A percentile compares a stretch with the other conserved stretches of the same genome.
phyloP scores from a whole-genome alignment of 371 early-diverging fungal species.

The Rhizopus delemar region DNA sequence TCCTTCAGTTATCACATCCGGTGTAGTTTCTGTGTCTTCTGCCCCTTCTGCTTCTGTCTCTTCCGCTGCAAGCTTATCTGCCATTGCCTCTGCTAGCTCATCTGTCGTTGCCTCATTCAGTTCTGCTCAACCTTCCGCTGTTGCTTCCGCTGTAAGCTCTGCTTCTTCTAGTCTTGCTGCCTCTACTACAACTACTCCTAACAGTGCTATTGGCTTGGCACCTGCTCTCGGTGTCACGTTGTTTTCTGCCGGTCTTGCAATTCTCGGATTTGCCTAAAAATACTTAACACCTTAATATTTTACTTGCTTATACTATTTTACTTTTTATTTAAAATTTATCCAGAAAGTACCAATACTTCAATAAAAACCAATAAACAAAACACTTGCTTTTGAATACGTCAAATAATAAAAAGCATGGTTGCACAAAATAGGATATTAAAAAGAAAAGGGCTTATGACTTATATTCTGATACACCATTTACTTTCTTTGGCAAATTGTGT shows the following conservation, averaged over 20 bases:
- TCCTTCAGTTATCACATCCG: not conserved
- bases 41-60: constrained; percentile 1
- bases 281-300: no score
- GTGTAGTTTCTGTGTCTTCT: not conserved
- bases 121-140: constrained; percentile 1
- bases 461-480: no score
- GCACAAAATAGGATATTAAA: no score
- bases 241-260: constrained; percentile 11
- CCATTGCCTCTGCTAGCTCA: not conserved
- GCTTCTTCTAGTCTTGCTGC: constrained; percentile 2
- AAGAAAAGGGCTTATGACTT: no score
- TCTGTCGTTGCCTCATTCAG: not conserved
- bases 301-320: no score
- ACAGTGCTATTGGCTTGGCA: not conserved
- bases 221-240: constrained; percentile 13
- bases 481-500: no score
- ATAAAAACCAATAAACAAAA: no score
- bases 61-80: not conserved
- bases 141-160: constrained; percentile 6
- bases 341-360: no score
- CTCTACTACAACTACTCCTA: constrained; percentile 3
- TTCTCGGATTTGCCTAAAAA: not conserved
- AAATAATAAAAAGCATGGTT: no score
- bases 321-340: no score
- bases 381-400: no score